Evolutionary conservation across 345 rosid species (phyloP), one percentile per base, ranked within the genome.

Genomic region (Mangifera indica): DNA sequence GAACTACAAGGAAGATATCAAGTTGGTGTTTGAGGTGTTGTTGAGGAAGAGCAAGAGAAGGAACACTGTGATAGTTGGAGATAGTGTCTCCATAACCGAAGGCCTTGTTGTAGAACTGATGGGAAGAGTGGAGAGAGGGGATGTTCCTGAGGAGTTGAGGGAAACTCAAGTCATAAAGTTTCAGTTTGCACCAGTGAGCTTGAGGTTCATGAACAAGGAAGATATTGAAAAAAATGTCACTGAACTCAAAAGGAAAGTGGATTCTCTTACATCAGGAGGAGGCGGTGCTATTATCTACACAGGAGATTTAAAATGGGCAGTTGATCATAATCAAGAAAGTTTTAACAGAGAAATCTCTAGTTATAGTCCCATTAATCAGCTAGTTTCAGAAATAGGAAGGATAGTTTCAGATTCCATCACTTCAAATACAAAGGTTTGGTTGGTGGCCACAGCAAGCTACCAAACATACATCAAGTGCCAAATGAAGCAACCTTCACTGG

Each of bases 401-500:
- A 58, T 91, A 29, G 68, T 86, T 1, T 75, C 77, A 25, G 85
- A 87, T 32, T 84, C 79, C 37, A 64, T 72, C 67, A 72, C 57
- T 63, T 67, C 82, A 51, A 81, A 76, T 62, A 10, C 77, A 2
- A 91, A 81, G 79, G 87, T 91, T 22, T 91, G 98, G 95, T 74
- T 93, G 20, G 40, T 89, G 75, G 95, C 84, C 3, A 88, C 92
- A 57, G 89, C 97, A 65, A 91, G 83, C 75, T 87, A 87, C 71
- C 89, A 93, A 69, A 87, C 97, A 60, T 93, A 93, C 78, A 84
- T 83, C 83, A 89, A 80, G 78, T 89, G 97, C 73, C 95, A 91
- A 67, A 89, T 85, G 92, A 89, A 82, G 72, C 93, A 86, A 67
- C 97, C 95, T 78, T 80, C 92, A 67, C 88, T 93, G 71, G 98